A percentile compares a stretch with the other conserved stretches of the same genome.
These are phyloP conservation scores for Ceratopteris richardii DNA, from an alignment of 75 land plant species.

Conservation along the genomic window DNA sequence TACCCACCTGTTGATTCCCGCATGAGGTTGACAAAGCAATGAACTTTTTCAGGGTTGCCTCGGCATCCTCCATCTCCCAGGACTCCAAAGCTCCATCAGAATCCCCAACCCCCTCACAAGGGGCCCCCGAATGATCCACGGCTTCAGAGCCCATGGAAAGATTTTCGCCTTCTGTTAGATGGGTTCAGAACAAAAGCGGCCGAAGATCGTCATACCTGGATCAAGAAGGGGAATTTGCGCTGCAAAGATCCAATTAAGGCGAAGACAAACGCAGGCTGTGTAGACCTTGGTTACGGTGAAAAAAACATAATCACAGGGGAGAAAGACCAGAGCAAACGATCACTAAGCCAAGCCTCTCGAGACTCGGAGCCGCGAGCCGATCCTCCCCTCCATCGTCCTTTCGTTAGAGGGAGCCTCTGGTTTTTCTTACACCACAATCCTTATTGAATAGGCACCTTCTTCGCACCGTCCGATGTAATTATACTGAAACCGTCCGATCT, in stretches of 20 bases:
- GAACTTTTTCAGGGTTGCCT: conserved; percentile 53
- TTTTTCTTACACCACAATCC: too few relatives aligned
- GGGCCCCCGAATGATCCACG: conserved; percentile 14
- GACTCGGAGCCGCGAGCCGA: too few relatives aligned
- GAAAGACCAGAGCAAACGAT: too few relatives aligned
- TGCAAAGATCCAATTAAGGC: too few relatives aligned
- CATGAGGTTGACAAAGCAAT: conserved; percentile 15
- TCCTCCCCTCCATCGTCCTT: too few relatives aligned
- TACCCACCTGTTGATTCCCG: background rate
- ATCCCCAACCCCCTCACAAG: conserved; percentile 17
- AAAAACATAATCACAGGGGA: too few relatives aligned
- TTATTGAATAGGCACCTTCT: background rate
- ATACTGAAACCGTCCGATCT: background rate
- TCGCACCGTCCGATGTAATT: background rate
- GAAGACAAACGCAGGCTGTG: too few relatives aligned
- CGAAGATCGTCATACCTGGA: too few relatives aligned
- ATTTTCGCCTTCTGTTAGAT: conserved; percentile 14
- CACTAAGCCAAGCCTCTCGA: too few relatives aligned
- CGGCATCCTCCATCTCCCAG: conserved; percentile 91
- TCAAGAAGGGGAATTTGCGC: too few relatives aligned
- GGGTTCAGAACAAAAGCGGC: background rate
- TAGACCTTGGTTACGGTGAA: too few relatives aligned
- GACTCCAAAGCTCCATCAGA: conserved; percentile 61
- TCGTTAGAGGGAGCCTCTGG: too few relatives aligned
- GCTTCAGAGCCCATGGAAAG: conserved; percentile 11